Evolutionary conservation across 2,329 filamentous ascomycete genomes (phyloP).

Genomic region (Hypoxylon sp.): DNA sequence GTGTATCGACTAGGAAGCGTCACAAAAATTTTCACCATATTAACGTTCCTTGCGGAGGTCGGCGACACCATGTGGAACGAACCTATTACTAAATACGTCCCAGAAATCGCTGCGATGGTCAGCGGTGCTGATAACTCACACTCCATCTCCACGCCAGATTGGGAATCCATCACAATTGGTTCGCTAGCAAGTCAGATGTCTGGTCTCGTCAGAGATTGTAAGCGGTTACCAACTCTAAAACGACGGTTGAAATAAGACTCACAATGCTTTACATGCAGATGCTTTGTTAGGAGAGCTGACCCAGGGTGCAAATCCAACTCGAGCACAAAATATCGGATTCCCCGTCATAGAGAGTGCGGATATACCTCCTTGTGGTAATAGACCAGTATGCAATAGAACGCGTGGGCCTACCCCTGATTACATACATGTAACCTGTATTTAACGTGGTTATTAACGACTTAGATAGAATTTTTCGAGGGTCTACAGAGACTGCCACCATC

Average conservation of each 20-base stretch:
- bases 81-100: constrained; percentile 56
- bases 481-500: constrained; percentile 51
- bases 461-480: constrained; percentile 50
- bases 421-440: neutral
- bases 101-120: constrained; percentile 52
- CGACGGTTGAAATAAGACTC: neutral
- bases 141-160: constrained; percentile 47
- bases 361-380: constrained; percentile 51
- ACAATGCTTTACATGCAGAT: constrained; percentile 28
- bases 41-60: constrained; percentile 52
- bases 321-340: constrained; percentile 47
- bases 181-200: constrained; percentile 50
- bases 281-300: constrained; percentile 46
- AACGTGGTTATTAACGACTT: constrained; percentile 1
- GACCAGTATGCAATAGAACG: constrained; percentile 50
- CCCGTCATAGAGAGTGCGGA: constrained; percentile 45
- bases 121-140: constrained; percentile 38
- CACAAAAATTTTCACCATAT: constrained; percentile 55
- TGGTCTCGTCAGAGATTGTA: constrained; percentile 53
- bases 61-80: constrained; percentile 55
- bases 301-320: constrained; percentile 29
- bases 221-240: constrained; percentile 13
- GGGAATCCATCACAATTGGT: constrained; percentile 47
- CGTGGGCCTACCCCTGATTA: constrained; percentile 39
- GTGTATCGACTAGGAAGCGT: constrained; percentile 53